A percentile compares a stretch with the other conserved stretches of the same genome.
Evolutionary conservation across 495 filamentous ascomycete species (phyloP).

Genomic region (Astrothelium subdiscretum): DNA sequence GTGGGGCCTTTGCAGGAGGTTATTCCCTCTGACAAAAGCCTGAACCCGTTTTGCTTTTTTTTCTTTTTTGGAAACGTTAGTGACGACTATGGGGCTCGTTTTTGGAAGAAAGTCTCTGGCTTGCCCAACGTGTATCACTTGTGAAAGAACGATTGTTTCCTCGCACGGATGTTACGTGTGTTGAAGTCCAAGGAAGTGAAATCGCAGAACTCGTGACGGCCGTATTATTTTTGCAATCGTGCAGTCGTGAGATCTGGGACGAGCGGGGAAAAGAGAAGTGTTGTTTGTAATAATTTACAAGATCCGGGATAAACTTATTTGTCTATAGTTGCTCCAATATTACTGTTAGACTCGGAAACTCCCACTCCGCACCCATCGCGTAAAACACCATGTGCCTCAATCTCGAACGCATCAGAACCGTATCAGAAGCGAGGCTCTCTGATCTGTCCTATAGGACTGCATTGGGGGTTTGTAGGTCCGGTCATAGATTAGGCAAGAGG

Average conservation of each 20-base stretch:
- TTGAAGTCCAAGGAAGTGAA: neutral
- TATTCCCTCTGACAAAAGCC: too few species aligned
- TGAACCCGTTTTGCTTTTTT: too few species aligned
- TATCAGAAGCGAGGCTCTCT: too few species aligned
- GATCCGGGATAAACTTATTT: neutral
- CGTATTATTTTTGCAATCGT: neutral
- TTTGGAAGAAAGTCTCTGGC: neutral
- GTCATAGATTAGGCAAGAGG: constrained; percentile 19
- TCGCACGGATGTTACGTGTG: neutral
- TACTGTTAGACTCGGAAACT: neutral
- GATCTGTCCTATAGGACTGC: too few species aligned
- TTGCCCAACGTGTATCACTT: neutral
- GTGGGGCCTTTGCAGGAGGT: too few species aligned
- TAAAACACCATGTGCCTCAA: neutral
- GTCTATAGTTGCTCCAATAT: neutral
- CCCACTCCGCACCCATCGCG: neutral
- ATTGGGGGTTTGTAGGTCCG: neutral
- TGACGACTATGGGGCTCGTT: too few species aligned
- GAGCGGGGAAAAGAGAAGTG: neutral
- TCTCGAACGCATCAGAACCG: too few species aligned
- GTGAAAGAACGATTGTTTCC: neutral
- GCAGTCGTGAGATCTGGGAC: neutral
- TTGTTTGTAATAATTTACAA: neutral
- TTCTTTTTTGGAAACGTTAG: too few species aligned
- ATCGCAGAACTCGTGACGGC: neutral